Conservation (phyloP, 2,329 filamentous ascomycete genomes). For the Hirsutella thompsonii region DNA sequence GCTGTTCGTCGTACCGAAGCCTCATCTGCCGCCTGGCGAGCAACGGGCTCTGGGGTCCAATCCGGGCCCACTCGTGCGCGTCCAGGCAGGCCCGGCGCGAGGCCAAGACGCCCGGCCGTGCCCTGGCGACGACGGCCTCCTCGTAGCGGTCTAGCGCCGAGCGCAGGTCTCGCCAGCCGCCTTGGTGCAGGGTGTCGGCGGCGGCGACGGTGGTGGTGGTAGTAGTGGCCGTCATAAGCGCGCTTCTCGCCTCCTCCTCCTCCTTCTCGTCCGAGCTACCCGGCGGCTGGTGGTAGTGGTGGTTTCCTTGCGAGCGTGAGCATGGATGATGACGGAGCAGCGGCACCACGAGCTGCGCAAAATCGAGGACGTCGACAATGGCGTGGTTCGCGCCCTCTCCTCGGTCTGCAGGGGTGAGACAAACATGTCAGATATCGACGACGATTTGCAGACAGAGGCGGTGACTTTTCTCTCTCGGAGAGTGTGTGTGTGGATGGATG, state of each 20-base stretch:
- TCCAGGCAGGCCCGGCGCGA: conserved; percentile 40
- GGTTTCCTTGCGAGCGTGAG: too few species aligned
- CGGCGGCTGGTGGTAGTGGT: too few species aligned
- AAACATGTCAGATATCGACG: too few species aligned
- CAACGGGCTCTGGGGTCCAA: conserved; percentile 22
- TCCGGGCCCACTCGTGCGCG: conserved; percentile 35
- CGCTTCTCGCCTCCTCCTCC: too few species aligned
- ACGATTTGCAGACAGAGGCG: too few species aligned
- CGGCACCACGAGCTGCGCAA: conserved; percentile 21
- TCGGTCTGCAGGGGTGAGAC: conserved; percentile 24
- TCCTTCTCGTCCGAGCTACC: too few species aligned
- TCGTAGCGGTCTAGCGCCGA: conserved; percentile 27
- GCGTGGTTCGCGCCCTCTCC: conserved; percentile 46
- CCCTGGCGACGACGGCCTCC: conserved; percentile 25
- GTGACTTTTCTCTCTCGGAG: too few species aligned
- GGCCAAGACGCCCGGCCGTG: conserved; percentile 31
- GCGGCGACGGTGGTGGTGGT: too few species aligned
- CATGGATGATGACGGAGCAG: conserved; percentile 3
- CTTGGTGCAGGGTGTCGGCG: too few species aligned
- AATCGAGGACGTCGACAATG: conserved; percentile 35
- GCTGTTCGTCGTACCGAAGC: conserved; percentile 16
- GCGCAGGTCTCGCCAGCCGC: conserved; percentile 8
- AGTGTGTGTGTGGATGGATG: not conserved
- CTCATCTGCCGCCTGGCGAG: conserved; percentile 23
- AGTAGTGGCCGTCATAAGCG: too few species aligned